Percentiles rank a stretch among this genome's conserved stretches.
These are phyloP conservation scores for Alternaria alternata DNA, from an alignment of 2,329 filamentous ascomycete genomes.

Conservation along the genomic window DNA sequence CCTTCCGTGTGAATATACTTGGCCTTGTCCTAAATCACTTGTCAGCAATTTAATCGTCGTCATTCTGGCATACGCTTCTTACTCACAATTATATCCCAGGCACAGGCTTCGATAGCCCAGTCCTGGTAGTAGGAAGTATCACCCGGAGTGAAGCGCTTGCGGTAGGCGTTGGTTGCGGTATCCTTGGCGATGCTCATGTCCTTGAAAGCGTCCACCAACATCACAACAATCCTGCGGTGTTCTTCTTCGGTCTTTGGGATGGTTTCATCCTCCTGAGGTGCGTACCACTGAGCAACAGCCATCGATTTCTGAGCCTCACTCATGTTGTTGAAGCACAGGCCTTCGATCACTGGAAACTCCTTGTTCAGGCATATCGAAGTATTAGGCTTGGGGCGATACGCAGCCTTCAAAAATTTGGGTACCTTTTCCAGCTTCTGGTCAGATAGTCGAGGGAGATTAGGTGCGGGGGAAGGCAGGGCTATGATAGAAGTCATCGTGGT, in stretches of 20 bases:
- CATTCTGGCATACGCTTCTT: background rate
- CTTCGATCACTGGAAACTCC: background rate
- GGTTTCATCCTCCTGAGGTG: constrained; percentile 12
- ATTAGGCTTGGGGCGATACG: constrained; percentile 3
- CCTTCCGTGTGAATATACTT: constrained; percentile 18
- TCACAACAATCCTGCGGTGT: constrained; percentile 1
- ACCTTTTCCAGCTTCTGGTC: background rate
- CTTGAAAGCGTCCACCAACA: constrained; percentile 16
- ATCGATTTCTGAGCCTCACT: constrained; percentile 10
- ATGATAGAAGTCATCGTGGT: background rate
- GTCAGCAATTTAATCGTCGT: background rate
- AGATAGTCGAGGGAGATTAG: background rate
- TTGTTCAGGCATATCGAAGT: constrained; percentile 13
- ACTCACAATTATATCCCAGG: constrained; percentile 21
- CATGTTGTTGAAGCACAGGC: constrained; percentile 17
- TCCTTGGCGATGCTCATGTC: constrained; percentile 13
- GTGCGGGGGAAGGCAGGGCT: background rate
- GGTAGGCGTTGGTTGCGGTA: constrained; percentile 15
- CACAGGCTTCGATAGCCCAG: constrained; percentile 23
- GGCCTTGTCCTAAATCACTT: background rate
- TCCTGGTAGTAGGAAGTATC: constrained; percentile 10
- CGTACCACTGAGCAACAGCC: constrained; percentile 8
- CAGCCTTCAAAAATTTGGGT: background rate
- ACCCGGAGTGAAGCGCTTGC: constrained; percentile 18
- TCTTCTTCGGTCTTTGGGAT: constrained; percentile 16